Base-by-base conservation (phyloP, 768 basidiomycete species). In the Kondoa malvinella region DNA sequence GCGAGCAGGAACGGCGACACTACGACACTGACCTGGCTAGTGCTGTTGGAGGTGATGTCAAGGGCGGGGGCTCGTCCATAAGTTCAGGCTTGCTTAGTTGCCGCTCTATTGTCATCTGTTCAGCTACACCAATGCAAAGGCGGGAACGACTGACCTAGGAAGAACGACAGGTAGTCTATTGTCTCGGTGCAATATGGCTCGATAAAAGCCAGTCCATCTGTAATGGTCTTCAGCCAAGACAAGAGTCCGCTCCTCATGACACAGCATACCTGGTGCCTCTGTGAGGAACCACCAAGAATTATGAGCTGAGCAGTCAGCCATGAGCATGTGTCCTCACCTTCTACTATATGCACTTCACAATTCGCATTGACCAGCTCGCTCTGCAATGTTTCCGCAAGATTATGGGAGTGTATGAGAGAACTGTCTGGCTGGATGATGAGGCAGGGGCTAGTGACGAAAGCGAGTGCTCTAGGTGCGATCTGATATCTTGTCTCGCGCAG, bases 351-450 rank as follows among this genome's bases (percentile, higher is more conserved):
- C 58, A 59, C 14, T 29, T 59, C 58, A 25, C 58, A 25, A 4
- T 25, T 4, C 58, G 30, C 58, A 25, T 59, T 59, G 21, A 31
- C 30, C 58, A 59, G 21, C 58, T 25, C 30, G 12, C 14, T 29
- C 25, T 59, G 58, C 30, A 31, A 14, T 25, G 14, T 31, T 25
- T 59, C 25, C 4, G 14, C 58, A 14, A 59, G 25, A 29, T 29
- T 4, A 59, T 25, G 30, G 14, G 14, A 12, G 30, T 25, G 25
- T 4, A 59, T 31, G 8, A 59, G 27, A 14, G 58, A 59, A 14
- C 25, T 25, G 58, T 59, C 58, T 4, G 58, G 58, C 30, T 59
- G 58, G 27, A 59, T 59, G 25, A 59, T 59, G 58, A 59, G 58
- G 27, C 21, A 25, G 27, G 58, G 58, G 8, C 14, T 25, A 4